A percentile compares a stretch with the other conserved stretches of the same genome.
phyloP scores from a whole-genome alignment of 2,329 filamentous ascomycete genomes.

The Graphilbum fragrans region DNA sequence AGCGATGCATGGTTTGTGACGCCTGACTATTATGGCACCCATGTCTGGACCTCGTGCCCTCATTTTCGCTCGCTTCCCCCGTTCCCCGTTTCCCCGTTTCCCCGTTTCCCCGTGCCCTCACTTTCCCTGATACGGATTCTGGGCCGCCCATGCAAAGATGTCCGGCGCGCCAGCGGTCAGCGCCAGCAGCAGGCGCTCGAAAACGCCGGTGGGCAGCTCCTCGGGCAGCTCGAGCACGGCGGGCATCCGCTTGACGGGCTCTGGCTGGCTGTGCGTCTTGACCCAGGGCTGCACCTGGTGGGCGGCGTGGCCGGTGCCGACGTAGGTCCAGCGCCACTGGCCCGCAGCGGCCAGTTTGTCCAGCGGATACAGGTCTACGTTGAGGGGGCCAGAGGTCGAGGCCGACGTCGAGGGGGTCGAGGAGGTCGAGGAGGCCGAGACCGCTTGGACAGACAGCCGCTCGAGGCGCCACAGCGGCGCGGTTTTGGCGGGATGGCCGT shows the following conservation, averaged over 20 bases:
- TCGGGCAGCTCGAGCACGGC: constrained; percentile 15
- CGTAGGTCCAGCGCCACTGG: background rate
- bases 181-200: constrained; percentile 16
- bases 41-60: too few species aligned
- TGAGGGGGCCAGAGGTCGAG: too few species aligned
- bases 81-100: too few species aligned
- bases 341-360: background rate
- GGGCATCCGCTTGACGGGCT: constrained; percentile 8
- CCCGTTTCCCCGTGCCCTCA: too few species aligned
- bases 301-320: constrained; percentile 1
- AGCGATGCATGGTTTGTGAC: too few species aligned
- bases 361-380: too few species aligned
- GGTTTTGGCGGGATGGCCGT: background rate
- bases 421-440: background rate
- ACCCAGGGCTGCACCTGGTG: constrained; percentile 18
- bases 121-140: too few species aligned
- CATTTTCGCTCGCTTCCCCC: too few species aligned
- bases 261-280: too few species aligned
- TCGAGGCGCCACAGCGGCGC: constrained; percentile 1
- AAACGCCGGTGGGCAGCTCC: constrained; percentile 20
- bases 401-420: too few species aligned
- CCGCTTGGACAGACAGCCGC: background rate
- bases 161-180: constrained; percentile 8
- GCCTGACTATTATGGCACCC: too few species aligned
- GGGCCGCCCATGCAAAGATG: constrained; percentile 8